Base-by-base conservation (phyloP, 495 filamentous ascomycete species). In the Echria macrotheca region DNA sequence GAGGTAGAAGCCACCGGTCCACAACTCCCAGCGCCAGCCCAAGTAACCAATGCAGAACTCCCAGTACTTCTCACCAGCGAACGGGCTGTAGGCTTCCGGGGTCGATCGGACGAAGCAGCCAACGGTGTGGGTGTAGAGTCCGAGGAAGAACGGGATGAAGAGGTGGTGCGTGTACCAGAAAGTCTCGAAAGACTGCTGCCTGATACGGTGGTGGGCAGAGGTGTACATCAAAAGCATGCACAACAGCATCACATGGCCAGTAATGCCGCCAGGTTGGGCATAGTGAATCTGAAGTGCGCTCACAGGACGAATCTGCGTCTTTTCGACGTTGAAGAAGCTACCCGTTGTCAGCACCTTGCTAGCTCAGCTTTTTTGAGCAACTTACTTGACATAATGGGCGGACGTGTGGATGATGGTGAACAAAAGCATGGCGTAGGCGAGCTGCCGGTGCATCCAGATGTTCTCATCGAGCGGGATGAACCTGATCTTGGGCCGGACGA, bases 161-260 rank as follows among this genome's bases (percentile, higher is more conserved):
- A 99, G 79, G 55, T 99, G 94, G 66, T 99, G 93, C 9, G 88
- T 95, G 68, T 99, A 99, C 93, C 91, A 97, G 63, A 99, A 99
- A 1, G 91, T 91, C 68, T 99, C 93, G 66, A 86, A 99, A 2
- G 87, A 94, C 61, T 99, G 93, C 63, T 97, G 89, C 42, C 93
- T 86, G 57, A 99, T 97, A 55, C 86, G 85, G 56, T 83, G 77
- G 60, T 99, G 93, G 3, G 93, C 85, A 6, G 94, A 95, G 15
- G 93, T 99, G 67, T 93, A 99, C 80, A 99, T 99, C 46, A 99
- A 68, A 44, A 99, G 73, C 93, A 99, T 97, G 77, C 93, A 99
- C 7, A 97, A 75, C 4, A 97, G 79, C 93, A 99, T 99, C 37
- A 99, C 79, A 69, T 99, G 93, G 14, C 93, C 93, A 0, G 93